Percentiles rank a stretch among this genome's conserved stretches.
Conservation (phyloP, 352 stramenopile genomes). For the Sclerospora graminicola region DNA sequence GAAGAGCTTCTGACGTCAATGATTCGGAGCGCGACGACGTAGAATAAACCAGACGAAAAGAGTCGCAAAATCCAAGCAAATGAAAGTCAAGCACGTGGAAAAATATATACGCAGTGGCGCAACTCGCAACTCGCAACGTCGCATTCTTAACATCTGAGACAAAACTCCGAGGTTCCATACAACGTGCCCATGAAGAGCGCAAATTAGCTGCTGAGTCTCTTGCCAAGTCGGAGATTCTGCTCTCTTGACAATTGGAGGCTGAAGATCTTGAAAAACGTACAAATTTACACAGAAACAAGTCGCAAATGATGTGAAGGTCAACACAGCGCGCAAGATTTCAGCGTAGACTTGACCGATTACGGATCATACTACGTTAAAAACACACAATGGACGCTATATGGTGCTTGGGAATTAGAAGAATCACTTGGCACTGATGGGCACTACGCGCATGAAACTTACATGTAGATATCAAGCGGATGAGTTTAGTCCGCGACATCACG, state of each 20-base stretch:
- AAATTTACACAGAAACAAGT: constrained; percentile 91
- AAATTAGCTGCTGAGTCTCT: constrained; percentile 76
- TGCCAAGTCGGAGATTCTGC: constrained; percentile 86
- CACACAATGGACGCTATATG: constrained; percentile 92
- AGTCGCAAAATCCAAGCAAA: constrained; percentile 8
- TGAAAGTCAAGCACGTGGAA: constrained; percentile 43
- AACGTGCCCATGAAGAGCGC: constrained; percentile 65
- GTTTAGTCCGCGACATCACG: constrained; percentile 89
- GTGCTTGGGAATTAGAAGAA: constrained; percentile 90
- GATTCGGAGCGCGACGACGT: constrained; percentile 47
- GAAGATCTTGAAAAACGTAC: constrained; percentile 96
- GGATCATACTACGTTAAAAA: constrained; percentile 91
- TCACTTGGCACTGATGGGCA: constrained; percentile 94
- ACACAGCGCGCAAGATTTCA: constrained; percentile 92
- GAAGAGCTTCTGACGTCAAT: too few species aligned
- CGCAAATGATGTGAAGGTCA: constrained; percentile 83
- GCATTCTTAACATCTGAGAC: constrained; percentile 70
- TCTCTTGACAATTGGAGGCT: constrained; percentile 86
- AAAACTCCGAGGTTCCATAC: constrained; percentile 79
- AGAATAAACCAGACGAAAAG: constrained; percentile 40
- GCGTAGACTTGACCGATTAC: constrained; percentile 88
- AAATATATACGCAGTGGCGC: constrained; percentile 64
- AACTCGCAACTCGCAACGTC: constrained; percentile 41
- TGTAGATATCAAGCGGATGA: constrained; percentile 93
- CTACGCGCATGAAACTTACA: constrained; percentile 82